Conservation (phyloP, 2,329 filamentous ascomycete genomes). For the Magnaporthiopsis incrustans region DNA sequence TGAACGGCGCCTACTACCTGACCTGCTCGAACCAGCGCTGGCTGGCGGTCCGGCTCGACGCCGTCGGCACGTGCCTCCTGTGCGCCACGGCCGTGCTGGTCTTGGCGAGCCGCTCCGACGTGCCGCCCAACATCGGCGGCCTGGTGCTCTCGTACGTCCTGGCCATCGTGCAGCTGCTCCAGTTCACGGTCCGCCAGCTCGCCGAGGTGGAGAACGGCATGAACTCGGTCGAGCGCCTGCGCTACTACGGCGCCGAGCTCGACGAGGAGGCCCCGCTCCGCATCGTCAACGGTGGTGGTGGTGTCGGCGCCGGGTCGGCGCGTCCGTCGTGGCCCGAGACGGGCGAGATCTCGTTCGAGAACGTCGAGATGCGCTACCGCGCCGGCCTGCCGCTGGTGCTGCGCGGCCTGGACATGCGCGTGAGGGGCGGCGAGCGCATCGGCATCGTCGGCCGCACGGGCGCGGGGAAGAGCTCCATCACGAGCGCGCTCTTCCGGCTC, state of each 20-base stretch:
- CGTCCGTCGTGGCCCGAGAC: slow-evolving; percentile 74
- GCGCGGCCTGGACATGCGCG: slow-evolving; percentile 61
- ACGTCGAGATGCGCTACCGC: slow-evolving; percentile 74
- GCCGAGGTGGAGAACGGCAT: slow-evolving; percentile 97
- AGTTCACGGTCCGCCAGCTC: slow-evolving; percentile 88
- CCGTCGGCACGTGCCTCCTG: slow-evolving; percentile 75
- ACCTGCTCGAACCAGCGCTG: slow-evolving; percentile 95
- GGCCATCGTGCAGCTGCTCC: slow-evolving; percentile 88
- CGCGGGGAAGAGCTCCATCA: slow-evolving; percentile 76
- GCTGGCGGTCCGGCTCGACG: slow-evolving; percentile 77
- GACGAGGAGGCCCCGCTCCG: slow-evolving; percentile 85
- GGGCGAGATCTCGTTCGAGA: slow-evolving; percentile 70
- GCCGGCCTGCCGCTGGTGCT: slow-evolving; percentile 65
- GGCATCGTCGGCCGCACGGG: slow-evolving; percentile 77
- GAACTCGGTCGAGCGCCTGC: slow-evolving; percentile 88
- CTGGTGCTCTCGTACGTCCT: slow-evolving; percentile 91
- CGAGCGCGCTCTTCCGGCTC: slow-evolving; percentile 73
- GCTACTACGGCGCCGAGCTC: slow-evolving; percentile 80
- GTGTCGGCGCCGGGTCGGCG: slow-evolving; percentile 28
- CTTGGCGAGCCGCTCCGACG: slow-evolving; percentile 80
- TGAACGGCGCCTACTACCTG: slow-evolving; percentile 90
- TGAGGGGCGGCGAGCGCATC: slow-evolving; percentile 68
- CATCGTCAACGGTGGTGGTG: slow-evolving; percentile 50
- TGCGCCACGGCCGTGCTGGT: slow-evolving; percentile 86
- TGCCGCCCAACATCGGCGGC: slow-evolving; percentile 76